phyloP scores from a whole-genome alignment of 1,139 yeast genomes.

The Lodderomyces parapsilosis region DNA sequence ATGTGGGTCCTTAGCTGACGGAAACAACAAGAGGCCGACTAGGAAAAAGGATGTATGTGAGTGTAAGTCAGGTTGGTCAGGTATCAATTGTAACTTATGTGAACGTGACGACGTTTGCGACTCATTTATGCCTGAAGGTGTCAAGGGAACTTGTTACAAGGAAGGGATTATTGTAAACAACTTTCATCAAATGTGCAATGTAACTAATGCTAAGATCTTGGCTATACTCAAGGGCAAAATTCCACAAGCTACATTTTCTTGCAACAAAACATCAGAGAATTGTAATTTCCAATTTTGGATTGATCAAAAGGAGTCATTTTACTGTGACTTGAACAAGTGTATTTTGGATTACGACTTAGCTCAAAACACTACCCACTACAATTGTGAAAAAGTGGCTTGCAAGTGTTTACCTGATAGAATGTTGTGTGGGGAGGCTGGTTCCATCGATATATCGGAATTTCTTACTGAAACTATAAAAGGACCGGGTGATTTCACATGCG shows the following conservation, averaged over 20 bases:
- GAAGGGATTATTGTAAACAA: conserved; percentile 83
- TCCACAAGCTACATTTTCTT: conserved; percentile 92
- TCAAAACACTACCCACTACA: conserved; percentile 71
- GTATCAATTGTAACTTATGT: conserved; percentile 91
- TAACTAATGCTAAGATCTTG: conserved; percentile 82
- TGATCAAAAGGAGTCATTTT: conserved; percentile 83
- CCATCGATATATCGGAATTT: conserved; percentile 92
- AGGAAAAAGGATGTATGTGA: conserved; percentile 54
- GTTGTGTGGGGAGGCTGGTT: conserved; percentile 92
- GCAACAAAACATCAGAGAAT: conserved; percentile 61
- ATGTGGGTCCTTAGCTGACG: conserved; percentile 77
- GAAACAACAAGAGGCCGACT: conserved; percentile 62
- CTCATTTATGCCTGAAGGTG: conserved; percentile 82
- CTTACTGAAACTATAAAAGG: conserved; percentile 86
- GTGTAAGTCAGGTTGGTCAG: conserved; percentile 87
- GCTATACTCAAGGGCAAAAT: conserved; percentile 73
- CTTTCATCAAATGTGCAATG: conserved; percentile 91
- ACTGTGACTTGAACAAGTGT: conserved; percentile 77
- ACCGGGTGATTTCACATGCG: conserved; percentile 90
- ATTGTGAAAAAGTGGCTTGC: conserved; percentile 75
- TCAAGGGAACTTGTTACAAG: conserved; percentile 84
- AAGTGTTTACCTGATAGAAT: conserved; percentile 87
- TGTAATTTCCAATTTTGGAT: conserved; percentile 98
- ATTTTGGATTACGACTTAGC: conserved; percentile 61
- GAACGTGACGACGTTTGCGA: conserved; percentile 72